phyloP scores from a whole-genome alignment of 2,329 filamentous ascomycete genomes.

The Xylariaceae sp. region DNA sequence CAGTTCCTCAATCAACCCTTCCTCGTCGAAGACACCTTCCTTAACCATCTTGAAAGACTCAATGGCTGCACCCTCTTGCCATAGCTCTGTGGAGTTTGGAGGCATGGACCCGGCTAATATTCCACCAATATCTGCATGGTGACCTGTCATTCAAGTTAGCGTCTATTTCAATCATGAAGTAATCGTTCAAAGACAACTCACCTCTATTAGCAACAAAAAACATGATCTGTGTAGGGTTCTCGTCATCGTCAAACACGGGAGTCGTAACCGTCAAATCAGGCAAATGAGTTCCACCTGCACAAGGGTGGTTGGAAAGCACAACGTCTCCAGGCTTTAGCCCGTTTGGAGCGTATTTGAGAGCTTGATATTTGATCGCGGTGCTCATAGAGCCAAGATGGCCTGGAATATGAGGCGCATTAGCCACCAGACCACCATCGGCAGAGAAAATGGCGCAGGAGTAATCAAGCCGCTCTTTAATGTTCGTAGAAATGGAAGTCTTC shows the following conservation, averaged over 20 bases:
- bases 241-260: slow-evolving; percentile 65
- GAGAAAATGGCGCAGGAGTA: slow-evolving; percentile 84
- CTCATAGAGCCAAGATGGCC: slow-evolving; percentile 83
- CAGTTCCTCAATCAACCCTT: slow-evolving; percentile 66
- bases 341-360: slow-evolving; percentile 75
- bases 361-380: slow-evolving; percentile 77
- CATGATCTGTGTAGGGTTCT: slow-evolving; percentile 62
- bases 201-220: slow-evolving; percentile 81
- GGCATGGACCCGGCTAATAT: slow-evolving; percentile 76
- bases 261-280: slow-evolving; percentile 82
- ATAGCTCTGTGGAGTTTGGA: slow-evolving; percentile 59
- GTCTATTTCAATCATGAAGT: too few relatives aligned
- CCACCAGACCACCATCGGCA: slow-evolving; percentile 70
- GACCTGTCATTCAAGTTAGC: slow-evolving; percentile 30
- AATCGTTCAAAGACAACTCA: slow-evolving; percentile 16
- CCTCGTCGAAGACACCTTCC: slow-evolving; percentile 71
- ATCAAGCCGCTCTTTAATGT: slow-evolving; percentile 78
- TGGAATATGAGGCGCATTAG: slow-evolving; percentile 77
- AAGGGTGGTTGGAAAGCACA: slow-evolving; percentile 79
- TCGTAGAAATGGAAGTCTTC: slow-evolving; percentile 76
- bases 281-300: slow-evolving; percentile 79
- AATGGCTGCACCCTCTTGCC: slow-evolving; percentile 57
- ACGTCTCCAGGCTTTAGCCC: slow-evolving; percentile 77
- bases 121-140: slow-evolving; percentile 79
- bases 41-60: slow-evolving; percentile 66